These are phyloP conservation scores for Penicillium bovifimosum DNA, from an alignment of 495 filamentous ascomycete species.

Conservation along the genomic window DNA sequence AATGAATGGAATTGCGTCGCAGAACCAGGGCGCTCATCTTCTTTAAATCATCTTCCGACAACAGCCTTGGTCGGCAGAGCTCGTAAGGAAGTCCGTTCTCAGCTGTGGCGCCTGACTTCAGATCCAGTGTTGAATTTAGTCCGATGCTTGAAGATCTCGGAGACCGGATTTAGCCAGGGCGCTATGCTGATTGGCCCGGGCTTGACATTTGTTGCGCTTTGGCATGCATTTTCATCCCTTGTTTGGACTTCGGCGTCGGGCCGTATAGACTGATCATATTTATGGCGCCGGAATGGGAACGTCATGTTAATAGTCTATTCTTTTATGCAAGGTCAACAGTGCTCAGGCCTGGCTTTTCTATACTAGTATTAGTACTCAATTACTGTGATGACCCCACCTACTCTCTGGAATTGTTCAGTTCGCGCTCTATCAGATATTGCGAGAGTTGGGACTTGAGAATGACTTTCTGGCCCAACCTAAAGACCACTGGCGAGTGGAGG, in stretches of 20 bases:
- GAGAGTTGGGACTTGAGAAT: not conserved
- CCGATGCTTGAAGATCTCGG: not conserved
- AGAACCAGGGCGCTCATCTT: not conserved
- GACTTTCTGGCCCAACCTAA: not conserved
- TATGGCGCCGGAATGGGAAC: conserved; percentile 12
- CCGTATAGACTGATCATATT: conserved; percentile 17
- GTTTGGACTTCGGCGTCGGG: conserved; percentile 7
- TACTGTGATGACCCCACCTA: not conserved
- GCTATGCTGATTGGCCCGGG: conserved; percentile 8
- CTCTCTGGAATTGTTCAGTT: not conserved
- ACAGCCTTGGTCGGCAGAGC: not conserved
- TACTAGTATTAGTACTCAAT: not conserved
- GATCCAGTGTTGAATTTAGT: not conserved
- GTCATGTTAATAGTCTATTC: conserved; percentile 20
- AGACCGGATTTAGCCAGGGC: not conserved
- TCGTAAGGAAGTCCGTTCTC: not conserved
- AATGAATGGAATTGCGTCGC: not conserved
- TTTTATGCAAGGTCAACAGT: conserved; percentile 22
- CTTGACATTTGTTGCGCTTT: not conserved
- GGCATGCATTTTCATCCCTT: conserved; percentile 22
- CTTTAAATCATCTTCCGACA: not conserved
- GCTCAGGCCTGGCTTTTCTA: conserved; percentile 1
- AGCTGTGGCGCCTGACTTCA: not conserved
- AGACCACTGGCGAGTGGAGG: not conserved
- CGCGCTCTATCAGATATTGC: not conserved